Evolutionary conservation across 169 alveolate genomes (phyloP).

Genomic region (Eimeria brunetti): DNA sequence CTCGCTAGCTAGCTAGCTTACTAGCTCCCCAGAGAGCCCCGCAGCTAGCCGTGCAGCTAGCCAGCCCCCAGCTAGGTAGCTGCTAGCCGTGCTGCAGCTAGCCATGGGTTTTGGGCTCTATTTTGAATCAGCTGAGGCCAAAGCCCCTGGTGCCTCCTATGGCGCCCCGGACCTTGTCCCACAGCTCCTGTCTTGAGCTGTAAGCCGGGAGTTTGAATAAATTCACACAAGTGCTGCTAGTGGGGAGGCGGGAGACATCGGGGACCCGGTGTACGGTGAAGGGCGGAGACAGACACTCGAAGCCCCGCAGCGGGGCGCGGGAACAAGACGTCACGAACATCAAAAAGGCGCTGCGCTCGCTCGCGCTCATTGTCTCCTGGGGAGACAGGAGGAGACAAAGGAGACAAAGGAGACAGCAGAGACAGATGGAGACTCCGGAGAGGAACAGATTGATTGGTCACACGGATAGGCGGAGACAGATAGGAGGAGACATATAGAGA

Average conservation of each 20-base stretch:
- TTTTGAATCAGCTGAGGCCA: slow-evolving; percentile 90
- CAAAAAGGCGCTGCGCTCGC: slow-evolving; percentile 93
- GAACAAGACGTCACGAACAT: slow-evolving; percentile 98
- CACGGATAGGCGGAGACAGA: slow-evolving; percentile 95
- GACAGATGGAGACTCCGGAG: no score
- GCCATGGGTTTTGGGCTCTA: not conserved
- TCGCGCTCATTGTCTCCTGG: slow-evolving; percentile 89
- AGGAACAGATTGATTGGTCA: no score
- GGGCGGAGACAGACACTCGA: slow-evolving; percentile 93
- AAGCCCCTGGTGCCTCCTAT: slow-evolving; percentile 94
- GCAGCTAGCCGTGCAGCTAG: no score
- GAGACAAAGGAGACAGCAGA: no score
- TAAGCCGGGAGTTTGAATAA: slow-evolving; percentile 97
- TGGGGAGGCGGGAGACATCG: slow-evolving; percentile 94
- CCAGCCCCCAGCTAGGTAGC: not conserved
- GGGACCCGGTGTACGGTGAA: slow-evolving; percentile 95
- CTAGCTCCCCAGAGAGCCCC: no score
- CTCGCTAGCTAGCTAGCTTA: not conserved
- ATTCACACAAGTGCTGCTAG: slow-evolving; percentile 96
- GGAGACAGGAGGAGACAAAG: no score
- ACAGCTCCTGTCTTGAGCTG: slow-evolving; percentile 86
- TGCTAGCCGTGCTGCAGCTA: not conserved
- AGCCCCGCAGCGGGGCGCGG: slow-evolving; percentile 97
- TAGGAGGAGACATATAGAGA: slow-evolving; percentile 94
- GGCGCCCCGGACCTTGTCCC: slow-evolving; percentile 91